phyloP scores from a whole-genome alignment of 1,139 yeast species.

The Zygosaccharomyces sapae region DNA sequence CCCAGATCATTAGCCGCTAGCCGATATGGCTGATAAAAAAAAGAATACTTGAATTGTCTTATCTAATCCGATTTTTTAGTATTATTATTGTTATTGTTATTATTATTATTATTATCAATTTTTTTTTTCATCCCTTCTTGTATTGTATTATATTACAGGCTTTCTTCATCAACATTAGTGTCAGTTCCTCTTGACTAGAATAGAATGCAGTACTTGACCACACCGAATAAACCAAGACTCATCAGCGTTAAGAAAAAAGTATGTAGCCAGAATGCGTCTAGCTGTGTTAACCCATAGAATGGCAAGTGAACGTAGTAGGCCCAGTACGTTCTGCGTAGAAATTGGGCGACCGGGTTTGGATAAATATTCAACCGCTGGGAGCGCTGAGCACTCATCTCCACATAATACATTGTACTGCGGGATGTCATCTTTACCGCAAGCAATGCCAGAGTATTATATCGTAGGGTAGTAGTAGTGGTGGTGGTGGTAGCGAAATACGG shows the following conservation, averaged over 20 bases:
- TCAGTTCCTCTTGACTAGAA: not conserved
- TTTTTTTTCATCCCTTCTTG: too few species aligned
- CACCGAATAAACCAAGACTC: constrained; percentile 33
- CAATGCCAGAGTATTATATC: too few species aligned
- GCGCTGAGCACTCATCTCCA: constrained; percentile 11
- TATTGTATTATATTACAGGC: not conserved
- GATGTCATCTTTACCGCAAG: not conserved
- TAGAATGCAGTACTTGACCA: constrained; percentile 30
- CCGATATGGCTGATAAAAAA: too few species aligned
- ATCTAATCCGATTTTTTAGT: too few species aligned
- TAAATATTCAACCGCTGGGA: not conserved
- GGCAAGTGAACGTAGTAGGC: constrained; percentile 42
- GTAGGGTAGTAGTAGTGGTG: too few species aligned
- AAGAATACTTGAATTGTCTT: too few species aligned
- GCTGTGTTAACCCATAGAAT: constrained; percentile 40
- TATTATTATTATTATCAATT: too few species aligned
- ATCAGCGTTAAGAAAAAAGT: constrained; percentile 35
- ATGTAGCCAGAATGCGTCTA: constrained; percentile 40
- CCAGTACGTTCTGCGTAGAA: constrained; percentile 35
- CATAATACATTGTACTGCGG: constrained; percentile 12
- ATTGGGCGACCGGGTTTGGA: constrained; percentile 2
- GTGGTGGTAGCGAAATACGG: too few species aligned
- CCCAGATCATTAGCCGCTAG: too few species aligned
- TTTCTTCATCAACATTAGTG: not conserved
- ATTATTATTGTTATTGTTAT: too few species aligned